Conservation (phyloP, 306 rosid genomes). For the Lathyrus sativus region DNA sequence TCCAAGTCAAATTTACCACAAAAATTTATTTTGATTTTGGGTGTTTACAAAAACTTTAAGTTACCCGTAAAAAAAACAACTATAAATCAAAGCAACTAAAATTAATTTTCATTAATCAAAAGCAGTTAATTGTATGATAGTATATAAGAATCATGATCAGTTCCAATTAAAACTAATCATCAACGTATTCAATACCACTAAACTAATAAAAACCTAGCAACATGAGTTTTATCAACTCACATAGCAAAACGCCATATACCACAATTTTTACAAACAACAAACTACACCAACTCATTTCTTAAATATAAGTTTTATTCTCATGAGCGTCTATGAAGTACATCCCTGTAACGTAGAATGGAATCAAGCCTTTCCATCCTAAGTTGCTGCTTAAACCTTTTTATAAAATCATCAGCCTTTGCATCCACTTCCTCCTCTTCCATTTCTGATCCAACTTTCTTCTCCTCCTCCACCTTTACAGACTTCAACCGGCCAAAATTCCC, state of each 20-base stretch:
- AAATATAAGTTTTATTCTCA: neutral
- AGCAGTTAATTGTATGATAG: neutral
- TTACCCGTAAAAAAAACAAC: too few relatives aligned
- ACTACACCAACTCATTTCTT: neutral
- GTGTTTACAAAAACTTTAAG: too few relatives aligned
- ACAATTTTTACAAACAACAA: constrained; percentile 1
- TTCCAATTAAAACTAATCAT: constrained; percentile 1
- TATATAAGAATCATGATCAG: neutral
- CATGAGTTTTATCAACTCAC: neutral
- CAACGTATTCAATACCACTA: neutral
- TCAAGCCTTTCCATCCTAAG: constrained; percentile 74
- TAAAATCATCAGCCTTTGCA: constrained; percentile 80
- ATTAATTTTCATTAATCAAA: neutral
- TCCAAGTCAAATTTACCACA: too few relatives aligned
- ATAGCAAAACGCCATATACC: neutral
- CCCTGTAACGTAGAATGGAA: constrained; percentile 62
- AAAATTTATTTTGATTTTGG: too few relatives aligned
- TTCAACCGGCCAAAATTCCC: constrained; percentile 43
- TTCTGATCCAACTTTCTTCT: constrained; percentile 16
- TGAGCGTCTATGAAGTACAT: constrained; percentile 35
- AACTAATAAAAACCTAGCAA: neutral
- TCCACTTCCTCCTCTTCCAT: constrained; percentile 61
- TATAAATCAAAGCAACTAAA: neutral
- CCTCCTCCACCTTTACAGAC: constrained; percentile 27
- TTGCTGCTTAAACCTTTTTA: constrained; percentile 76